Evolutionary conservation across 1,284 basidiomycete genomes (phyloP).

Genomic region (Ganoderma sinense): DNA sequence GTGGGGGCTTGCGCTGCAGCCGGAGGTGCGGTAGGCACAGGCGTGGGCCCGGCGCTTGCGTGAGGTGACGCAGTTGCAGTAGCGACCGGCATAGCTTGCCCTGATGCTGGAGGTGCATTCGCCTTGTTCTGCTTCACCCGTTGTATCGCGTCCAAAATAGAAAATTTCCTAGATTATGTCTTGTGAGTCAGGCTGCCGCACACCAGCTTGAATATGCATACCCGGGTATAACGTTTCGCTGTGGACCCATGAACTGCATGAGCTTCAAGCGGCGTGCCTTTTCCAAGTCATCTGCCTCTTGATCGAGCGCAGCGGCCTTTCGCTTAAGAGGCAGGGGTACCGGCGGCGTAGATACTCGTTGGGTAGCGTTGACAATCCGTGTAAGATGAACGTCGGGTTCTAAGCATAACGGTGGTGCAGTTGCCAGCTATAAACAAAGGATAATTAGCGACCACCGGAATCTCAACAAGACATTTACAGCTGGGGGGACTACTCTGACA

Average conservation of each 20-base stretch:
- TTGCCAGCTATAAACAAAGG: conserved; percentile 62
- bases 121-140: conserved; percentile 19
- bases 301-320: conserved; percentile 71
- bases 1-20: conserved; percentile 22
- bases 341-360: conserved; percentile 72
- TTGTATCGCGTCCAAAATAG: conserved; percentile 28
- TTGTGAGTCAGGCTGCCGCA: background rate
- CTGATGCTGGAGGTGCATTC: conserved; percentile 13
- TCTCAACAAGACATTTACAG: background rate
- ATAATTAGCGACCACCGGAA: background rate
- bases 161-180: conserved; percentile 21
- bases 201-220: conserved; percentile 35
- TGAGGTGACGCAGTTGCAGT: conserved; percentile 14
- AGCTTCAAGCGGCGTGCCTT: conserved; percentile 75
- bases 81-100: conserved; percentile 8
- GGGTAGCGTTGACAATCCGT: conserved; percentile 74
- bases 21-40: conserved; percentile 5
- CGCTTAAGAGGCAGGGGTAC: conserved; percentile 77
- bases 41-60: background rate
- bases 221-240: conserved; percentile 55
- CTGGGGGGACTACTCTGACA: background rate
- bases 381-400: conserved; percentile 78
- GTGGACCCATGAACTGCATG: conserved; percentile 78
- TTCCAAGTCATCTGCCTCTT: conserved; percentile 76
- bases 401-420: conserved; percentile 75